Evolutionary conservation across 306 rosid species (phyloP), one percentile per base, ranked within the genome.

Genomic region (Arachis hypogaea): DNA sequence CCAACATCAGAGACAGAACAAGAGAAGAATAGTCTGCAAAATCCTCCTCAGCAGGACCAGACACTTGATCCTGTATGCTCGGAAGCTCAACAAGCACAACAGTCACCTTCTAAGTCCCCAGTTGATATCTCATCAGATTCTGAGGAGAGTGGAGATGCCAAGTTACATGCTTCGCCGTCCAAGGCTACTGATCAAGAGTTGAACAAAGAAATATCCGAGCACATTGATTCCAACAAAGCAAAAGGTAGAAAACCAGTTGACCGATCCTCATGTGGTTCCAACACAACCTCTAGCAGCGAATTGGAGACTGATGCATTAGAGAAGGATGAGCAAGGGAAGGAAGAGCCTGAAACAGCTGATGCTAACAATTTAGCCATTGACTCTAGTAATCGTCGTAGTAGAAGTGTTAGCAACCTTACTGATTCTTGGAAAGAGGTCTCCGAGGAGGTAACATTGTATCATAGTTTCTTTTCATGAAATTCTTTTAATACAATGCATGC

Each of bases 391-490:
- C 92, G 86, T 42, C 92, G 96, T 38, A 16, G 66, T 84, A 88
- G 87, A 88, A 86, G 82, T 52, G 5, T 56, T 73, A 9, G 75
- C 91, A 82, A 63, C 86, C 57, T 83, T 40, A 82, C 61, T 68
- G 98, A 93, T 69, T 82, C 92, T 76, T 93, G 98, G 98, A 93
- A 92, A 81, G 95, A 81, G 82, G 99, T 94, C 42, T 92, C 98
- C 59, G 93, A 88, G 85, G 97, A 86, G 99, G 99, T 90, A 88
- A 58, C 30, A 11, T 16, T 65, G 50, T 72, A 54, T 49, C 16
- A 51, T 54, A 36, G 51, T 74, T 46, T 74, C 68, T 52, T 62
- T 10, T 29, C 10, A 52, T 72, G 54, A 52, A 74, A 28, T 77
- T n/a, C 16, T 51, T 68, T 79, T 22, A 7, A 10, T 40, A 36